Percentiles rank a stretch among this genome's conserved stretches.
Conservation (phyloP, 306 rosid species). For the Bauhinia variegata region DNA sequence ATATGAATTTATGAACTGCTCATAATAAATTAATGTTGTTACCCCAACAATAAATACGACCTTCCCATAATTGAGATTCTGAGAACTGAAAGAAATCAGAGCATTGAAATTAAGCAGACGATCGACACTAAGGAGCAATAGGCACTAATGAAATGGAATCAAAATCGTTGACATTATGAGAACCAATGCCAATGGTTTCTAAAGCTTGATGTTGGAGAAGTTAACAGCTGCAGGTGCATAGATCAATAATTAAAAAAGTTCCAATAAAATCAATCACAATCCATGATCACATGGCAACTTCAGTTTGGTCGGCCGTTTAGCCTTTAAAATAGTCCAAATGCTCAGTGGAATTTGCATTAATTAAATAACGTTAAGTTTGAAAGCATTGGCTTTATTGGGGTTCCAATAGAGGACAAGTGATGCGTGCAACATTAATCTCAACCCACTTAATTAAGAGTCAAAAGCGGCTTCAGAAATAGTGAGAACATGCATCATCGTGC, state of each 20-base stretch:
- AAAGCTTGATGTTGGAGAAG: slow-evolving; percentile 32
- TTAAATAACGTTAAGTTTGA: slow-evolving; percentile 43
- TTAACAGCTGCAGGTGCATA: slow-evolving; percentile 48
- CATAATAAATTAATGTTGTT: slow-evolving; percentile 23
- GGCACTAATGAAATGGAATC: slow-evolving; percentile 28
- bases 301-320: slow-evolving; percentile 71
- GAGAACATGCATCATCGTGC: slow-evolving; percentile 82
- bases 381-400: slow-evolving; percentile 60
- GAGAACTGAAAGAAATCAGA: slow-evolving; percentile 24
- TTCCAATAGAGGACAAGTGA: slow-evolving; percentile 68
- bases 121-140: slow-evolving; percentile 20
- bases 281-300: slow-evolving; percentile 74
- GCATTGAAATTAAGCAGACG: slow-evolving; percentile 25
- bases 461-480: slow-evolving; percentile 66
- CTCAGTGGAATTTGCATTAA: slow-evolving; percentile 47
- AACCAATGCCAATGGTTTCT: slow-evolving; percentile 34
- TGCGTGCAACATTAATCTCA: slow-evolving; percentile 68
- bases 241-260: slow-evolving; percentile 65
- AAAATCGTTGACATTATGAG: slow-evolving; percentile 69
- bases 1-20: neutral
- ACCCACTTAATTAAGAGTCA: slow-evolving; percentile 63
- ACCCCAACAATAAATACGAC: slow-evolving; percentile 31
- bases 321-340: slow-evolving; percentile 52
- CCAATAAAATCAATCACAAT: slow-evolving; percentile 77
- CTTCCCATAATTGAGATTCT: neutral